Base-by-base conservation (phyloP, 805 yeast genomes). In the Candida piceae region DNA sequence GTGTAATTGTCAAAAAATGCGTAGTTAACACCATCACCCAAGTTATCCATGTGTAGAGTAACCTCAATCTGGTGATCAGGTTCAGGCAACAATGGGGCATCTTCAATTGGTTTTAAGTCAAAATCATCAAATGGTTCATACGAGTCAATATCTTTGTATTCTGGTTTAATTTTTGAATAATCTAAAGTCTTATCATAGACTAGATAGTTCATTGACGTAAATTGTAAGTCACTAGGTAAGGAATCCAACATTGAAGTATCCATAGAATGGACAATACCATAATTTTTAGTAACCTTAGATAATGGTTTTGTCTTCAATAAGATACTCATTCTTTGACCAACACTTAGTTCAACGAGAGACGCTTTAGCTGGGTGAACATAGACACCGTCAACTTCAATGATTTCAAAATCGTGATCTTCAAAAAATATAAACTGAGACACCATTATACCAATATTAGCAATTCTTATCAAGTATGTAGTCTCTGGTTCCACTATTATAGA, bases 251-350 rank as follows among this genome's bases (percentile, higher is more conserved):
- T 83, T 2, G 70, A 66, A 35, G 64, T 66, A 58, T 83, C 90
- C 43, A 80, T 58, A 10, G 69, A 64, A 46, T 77, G 80, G 69
- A 80, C 72, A 39, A 84, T 64, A 4, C 82, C 73, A 54, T 64
- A 82, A 51, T 80, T 78, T 41, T 63, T 69, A 8, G 50, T 54
- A 15, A 69, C 50, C 10, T 48, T 47, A 2, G 55, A 38, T 5
- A 38, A 28, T 2, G 51, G 26, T 52, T 78, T 78, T 7, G 93
- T 73, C 26, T 68, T 71, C 13, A 87, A 62, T 44, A 86, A 62
- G 2, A 85, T 81, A 27, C 85, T 70, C 54, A 82, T 76, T 53
- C 97, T 68, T 63, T 89, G 96, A 8, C 90, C 96, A 16, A 83
- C 87, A 1, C 90, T 71, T 26, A 84, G 50, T 52, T 82, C 80